Evolutionary conservation across 768 basidiomycete genomes (phyloP), one percentile per base, ranked within the genome.

Genomic region (Xerocomus brunneocitrinus): DNA sequence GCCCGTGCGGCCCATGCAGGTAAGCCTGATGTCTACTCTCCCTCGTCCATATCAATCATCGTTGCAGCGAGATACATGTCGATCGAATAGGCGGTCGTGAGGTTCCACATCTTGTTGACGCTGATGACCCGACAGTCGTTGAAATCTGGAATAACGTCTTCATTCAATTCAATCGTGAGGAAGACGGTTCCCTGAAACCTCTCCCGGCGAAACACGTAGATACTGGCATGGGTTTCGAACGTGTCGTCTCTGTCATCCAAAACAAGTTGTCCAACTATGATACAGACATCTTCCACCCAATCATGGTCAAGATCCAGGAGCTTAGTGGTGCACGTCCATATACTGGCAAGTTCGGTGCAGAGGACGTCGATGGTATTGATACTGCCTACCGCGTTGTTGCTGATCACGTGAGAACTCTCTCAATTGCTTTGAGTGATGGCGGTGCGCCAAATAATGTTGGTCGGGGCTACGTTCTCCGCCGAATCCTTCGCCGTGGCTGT

Each of bases 111-210:
- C 83, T 97, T 44, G 97, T 99, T 60, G 98, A 99, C 69, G 79
- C 85, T 61, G 97, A 99, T 68, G 97, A 98, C 66, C 94, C 97
- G 2, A 86, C 95, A 58, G 97, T 99, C 8, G 80, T 99, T 53
- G 93, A 95, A 71, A 95, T 99, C 60, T 99, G 97, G 97, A 99
- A 99, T 76, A 98, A 97, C 68, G 97, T 99, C 52, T 99, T 98
- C 69, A 98, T 99, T 66, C 95, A 98, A 64, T 99, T 89, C 76
- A 98, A 99, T 68, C 89, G 97, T 44, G 95, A 98, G 70, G 81
- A 83, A 41, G 89, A 95, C 53, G 88, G 89, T 38, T 82, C 85
- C 19, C 79, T 99, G 14, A 83, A 80, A 49, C 55, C 81, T 1
- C 80, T 99, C 13, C 97, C 97, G 25, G 82, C 86, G 31, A 93